Conservation (phyloP, 2,329 filamentous ascomycete genomes). For the Penicillium sp. region DNA sequence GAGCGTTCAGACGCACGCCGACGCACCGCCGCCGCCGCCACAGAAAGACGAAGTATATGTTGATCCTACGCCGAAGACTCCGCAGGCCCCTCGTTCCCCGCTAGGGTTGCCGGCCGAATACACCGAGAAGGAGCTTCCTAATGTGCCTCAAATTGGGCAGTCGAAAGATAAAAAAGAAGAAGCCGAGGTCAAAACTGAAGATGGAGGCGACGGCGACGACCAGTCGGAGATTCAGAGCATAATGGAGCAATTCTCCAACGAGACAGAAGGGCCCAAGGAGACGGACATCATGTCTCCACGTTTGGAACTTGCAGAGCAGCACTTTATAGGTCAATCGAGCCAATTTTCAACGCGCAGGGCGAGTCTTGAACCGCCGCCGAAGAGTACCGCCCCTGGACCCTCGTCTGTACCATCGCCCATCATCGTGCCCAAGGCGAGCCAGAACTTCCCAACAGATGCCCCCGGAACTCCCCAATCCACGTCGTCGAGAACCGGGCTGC, state of each 20-base stretch:
- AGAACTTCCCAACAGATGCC: slow-evolving; percentile 24
- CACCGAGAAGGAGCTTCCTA: slow-evolving; percentile 38
- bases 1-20: slow-evolving; percentile 9
- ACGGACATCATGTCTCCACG: slow-evolving; percentile 92
- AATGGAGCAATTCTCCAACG: slow-evolving; percentile 90
- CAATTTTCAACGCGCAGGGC: slow-evolving; percentile 80
- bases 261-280: slow-evolving; percentile 64
- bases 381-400: slow-evolving; percentile 34
- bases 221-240: slow-evolving; percentile 91
- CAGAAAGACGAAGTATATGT: slow-evolving; percentile 52
- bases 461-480: slow-evolving; percentile 29
- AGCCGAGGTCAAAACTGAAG: slow-evolving; percentile 36
- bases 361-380: slow-evolving; percentile 67
- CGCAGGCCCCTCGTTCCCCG: slow-evolving; percentile 38
- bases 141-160: slow-evolving; percentile 31
- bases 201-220: slow-evolving; percentile 51
- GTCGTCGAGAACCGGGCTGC: slow-evolving; percentile 45
- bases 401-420: slow-evolving; percentile 19
- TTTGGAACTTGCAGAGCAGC: slow-evolving; percentile 76
- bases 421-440: slow-evolving; percentile 24
- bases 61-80: slow-evolving; percentile 46
- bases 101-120: slow-evolving; percentile 33
- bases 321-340: slow-evolving; percentile 62
- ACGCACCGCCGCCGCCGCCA: slow-evolving; percentile 44
- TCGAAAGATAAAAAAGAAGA: slow-evolving; percentile 46